phyloP scores from a whole-genome alignment of 148 eudicot genomes.

The Linanthus parryae region DNA sequence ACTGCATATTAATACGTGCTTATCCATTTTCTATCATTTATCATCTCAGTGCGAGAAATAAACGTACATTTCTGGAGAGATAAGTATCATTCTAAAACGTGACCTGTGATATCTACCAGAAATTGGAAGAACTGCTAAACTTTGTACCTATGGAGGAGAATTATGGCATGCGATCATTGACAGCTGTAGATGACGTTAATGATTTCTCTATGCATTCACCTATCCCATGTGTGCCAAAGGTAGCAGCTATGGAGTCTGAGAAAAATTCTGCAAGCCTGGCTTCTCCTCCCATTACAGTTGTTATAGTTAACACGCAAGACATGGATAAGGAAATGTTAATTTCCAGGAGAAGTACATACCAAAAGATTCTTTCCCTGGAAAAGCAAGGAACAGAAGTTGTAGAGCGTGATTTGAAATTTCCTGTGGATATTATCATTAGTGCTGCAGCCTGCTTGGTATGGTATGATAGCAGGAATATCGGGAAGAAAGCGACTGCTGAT shows the following conservation, averaged over 20 bases:
- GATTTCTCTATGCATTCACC: constrained; percentile 19
- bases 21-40: background rate
- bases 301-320: constrained; percentile 76
- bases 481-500: constrained; percentile 65
- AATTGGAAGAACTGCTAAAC: constrained; percentile 47
- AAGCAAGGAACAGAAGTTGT: constrained; percentile 75
- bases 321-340: constrained; percentile 87
- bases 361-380: constrained; percentile 75
- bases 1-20: background rate
- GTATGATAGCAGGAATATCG: constrained; percentile 81
- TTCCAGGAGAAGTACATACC: constrained; percentile 89
- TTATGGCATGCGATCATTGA: constrained; percentile 18
- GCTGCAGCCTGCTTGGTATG: constrained; percentile 71
- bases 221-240: constrained; percentile 14
- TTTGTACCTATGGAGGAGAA: constrained; percentile 35
- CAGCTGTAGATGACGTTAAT: constrained; percentile 24
- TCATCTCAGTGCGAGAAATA: too few species aligned
- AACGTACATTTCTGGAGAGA: constrained; percentile 19
- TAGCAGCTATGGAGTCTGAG: constrained; percentile 24
- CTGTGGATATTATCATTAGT: constrained; percentile 72
- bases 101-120: constrained; percentile 31
- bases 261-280: constrained; percentile 16
- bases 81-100: constrained; percentile 15
- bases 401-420: constrained; percentile 73
- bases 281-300: constrained; percentile 35